These are phyloP conservation scores for Ogataea polymorpha DNA, from an alignment of 805 yeast species.

Conservation along the genomic window DNA sequence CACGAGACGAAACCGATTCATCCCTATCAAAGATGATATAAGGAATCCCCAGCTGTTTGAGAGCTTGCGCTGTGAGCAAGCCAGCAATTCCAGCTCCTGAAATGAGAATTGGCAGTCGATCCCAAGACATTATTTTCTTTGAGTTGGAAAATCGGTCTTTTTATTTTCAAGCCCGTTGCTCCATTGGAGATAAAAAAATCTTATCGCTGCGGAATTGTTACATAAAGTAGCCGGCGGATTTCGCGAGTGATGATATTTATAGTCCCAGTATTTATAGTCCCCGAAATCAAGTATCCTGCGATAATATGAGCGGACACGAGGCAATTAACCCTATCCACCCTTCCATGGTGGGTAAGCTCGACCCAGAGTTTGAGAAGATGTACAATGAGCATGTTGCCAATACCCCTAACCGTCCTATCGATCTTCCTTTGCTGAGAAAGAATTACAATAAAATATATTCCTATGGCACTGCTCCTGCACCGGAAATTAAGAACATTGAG, in stretches of 20 bases:
- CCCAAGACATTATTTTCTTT: conserved; percentile 8
- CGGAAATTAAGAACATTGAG: conserved; percentile 18
- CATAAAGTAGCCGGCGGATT: background rate
- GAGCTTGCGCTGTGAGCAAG: conserved; percentile 27
- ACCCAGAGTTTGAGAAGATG: conserved; percentile 24
- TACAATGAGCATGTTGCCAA: conserved; percentile 28
- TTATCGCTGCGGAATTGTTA: background rate
- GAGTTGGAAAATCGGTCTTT: background rate
- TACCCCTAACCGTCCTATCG: conserved; percentile 19
- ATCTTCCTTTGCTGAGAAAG: conserved; percentile 20
- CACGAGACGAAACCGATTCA: conserved; percentile 23
- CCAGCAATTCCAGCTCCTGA: conserved; percentile 26
- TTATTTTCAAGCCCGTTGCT: background rate
- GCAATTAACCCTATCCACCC: conserved; percentile 20
- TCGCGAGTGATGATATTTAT: background rate
- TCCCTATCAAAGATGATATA: conserved; percentile 31
- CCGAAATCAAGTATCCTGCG: too few relatives aligned
- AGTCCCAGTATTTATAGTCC: background rate
- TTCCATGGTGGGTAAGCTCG: conserved; percentile 22
- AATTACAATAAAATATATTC: conserved; percentile 26
- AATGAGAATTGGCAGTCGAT: conserved; percentile 24
- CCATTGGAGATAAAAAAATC: background rate
- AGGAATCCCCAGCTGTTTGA: conserved; percentile 24
- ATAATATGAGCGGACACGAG: conserved; percentile 13
- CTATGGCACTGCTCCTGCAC: conserved; percentile 27